Conservation (phyloP, 176 grass and related monocot genomes). For the Luzula sylvatica region DNA sequence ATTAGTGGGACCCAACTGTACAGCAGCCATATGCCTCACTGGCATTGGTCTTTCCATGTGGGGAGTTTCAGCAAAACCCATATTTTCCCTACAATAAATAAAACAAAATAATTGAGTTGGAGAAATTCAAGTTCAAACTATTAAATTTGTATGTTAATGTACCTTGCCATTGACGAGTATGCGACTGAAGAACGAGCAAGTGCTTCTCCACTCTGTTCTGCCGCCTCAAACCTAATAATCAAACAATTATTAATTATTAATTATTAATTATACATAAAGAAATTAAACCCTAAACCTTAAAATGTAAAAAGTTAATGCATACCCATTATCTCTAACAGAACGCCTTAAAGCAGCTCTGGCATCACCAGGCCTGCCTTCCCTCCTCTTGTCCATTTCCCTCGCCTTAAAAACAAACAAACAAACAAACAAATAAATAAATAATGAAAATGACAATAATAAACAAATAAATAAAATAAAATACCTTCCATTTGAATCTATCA, state of each 20-base stretch:
- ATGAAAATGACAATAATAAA: background rate
- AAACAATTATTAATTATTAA: slow-evolving; percentile 11
- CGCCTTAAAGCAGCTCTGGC: slow-evolving; percentile 87
- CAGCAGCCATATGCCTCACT: slow-evolving; percentile 44
- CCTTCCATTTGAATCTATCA: slow-evolving; percentile 99
- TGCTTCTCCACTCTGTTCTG: slow-evolving; percentile 73
- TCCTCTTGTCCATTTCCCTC: slow-evolving; percentile 97
- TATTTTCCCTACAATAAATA: slow-evolving; percentile 52
- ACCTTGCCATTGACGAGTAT: slow-evolving; percentile 73
- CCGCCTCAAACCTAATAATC: slow-evolving; percentile 48
- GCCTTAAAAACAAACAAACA: slow-evolving; percentile 38
- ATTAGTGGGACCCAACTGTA: slow-evolving; percentile 51
- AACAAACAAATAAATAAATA: background rate
- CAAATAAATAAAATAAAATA: slow-evolving; percentile 17
- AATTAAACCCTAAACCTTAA: background rate
- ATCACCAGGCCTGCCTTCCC: slow-evolving; percentile 89
- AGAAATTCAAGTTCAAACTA: background rate
- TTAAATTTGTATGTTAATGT: background rate
- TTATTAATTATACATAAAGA: background rate
- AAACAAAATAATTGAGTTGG: background rate
- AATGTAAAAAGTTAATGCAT: slow-evolving; percentile 10
- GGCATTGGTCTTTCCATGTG: slow-evolving; percentile 50
- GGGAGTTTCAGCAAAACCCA: slow-evolving; percentile 48
- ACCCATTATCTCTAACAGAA: slow-evolving; percentile 95
- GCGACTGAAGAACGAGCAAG: slow-evolving; percentile 42